Conservation (phyloP, 768 basidiomycete genomes). For the Russula griseocarnosa region DNA sequence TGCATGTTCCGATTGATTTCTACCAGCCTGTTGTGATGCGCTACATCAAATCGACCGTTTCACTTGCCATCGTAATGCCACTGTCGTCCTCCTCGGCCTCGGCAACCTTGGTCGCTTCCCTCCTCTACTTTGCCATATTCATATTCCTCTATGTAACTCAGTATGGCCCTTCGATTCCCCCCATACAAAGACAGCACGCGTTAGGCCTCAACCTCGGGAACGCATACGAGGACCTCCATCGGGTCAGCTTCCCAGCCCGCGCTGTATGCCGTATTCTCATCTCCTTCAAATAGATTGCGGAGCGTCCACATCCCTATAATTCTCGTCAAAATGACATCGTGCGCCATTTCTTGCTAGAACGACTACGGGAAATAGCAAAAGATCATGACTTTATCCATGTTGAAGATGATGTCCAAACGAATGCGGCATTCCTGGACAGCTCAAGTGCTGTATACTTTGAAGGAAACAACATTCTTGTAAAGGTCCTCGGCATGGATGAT, state of each 20-base stretch:
- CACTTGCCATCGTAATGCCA: not conserved
- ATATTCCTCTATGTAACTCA: conserved; percentile 16
- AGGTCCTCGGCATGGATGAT: conserved; percentile 50
- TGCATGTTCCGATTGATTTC: too few relatives aligned
- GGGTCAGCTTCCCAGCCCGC: conserved; percentile 34
- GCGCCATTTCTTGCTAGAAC: conserved; percentile 52
- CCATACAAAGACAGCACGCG: conserved; percentile 38
- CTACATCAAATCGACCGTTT: not conserved
- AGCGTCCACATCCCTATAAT: conserved; percentile 71
- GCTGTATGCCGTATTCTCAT: not conserved
- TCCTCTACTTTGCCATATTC: conserved; percentile 23
- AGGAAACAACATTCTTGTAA: conserved; percentile 63
- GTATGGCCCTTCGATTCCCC: conserved; percentile 12
- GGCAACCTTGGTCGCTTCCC: conserved; percentile 10
- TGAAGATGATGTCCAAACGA: conserved; percentile 48
- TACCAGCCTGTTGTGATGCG: too few relatives aligned
- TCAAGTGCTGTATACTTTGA: conserved; percentile 50
- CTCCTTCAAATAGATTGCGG: conserved; percentile 48
- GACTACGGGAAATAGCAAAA: conserved; percentile 47
- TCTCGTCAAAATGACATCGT: conserved; percentile 73
- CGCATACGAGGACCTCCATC: conserved; percentile 57
- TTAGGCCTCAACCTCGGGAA: conserved; percentile 46
- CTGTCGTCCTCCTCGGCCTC: not conserved
- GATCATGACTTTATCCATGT: conserved; percentile 47
- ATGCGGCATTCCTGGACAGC: conserved; percentile 41